Evolutionary conservation across 1,139 yeast genomes (phyloP).

Genomic region (Yamadazyma songkhlaensis): DNA sequence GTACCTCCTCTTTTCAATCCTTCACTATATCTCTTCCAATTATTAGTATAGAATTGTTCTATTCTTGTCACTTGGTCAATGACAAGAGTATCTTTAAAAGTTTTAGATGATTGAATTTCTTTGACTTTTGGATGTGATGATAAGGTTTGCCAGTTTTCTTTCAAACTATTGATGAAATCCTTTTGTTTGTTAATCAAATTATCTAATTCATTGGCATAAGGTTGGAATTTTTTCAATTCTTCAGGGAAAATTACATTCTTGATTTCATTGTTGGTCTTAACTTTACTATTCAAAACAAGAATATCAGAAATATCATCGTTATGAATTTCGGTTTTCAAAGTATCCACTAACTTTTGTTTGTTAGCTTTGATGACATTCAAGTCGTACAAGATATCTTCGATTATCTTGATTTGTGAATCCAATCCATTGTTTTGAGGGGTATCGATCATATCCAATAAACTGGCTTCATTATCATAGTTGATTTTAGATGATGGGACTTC

Average conservation of each 20-base stretch:
- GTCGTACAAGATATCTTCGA: constrained; percentile 48
- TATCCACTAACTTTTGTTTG: constrained; percentile 57
- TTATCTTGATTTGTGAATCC: constrained; percentile 32
- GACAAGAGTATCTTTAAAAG: constrained; percentile 21
- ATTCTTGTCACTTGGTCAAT: constrained; percentile 36
- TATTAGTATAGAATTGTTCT: constrained; percentile 44
- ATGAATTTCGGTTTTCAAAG: constrained; percentile 68
- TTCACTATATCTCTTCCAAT: constrained; percentile 56
- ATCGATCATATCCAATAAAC: constrained; percentile 53
- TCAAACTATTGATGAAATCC: constrained; percentile 52
- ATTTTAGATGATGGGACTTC: constrained; percentile 11
- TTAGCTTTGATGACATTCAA: constrained; percentile 51
- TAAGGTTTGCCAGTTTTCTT: constrained; percentile 56
- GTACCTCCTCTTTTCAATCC: constrained; percentile 62
- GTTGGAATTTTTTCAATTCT: constrained; percentile 76
- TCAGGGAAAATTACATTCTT: constrained; percentile 59
- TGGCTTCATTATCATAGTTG: constrained; percentile 29
- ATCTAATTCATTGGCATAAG: constrained; percentile 65
- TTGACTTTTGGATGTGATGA: constrained; percentile 43
- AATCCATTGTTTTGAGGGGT: constrained; percentile 37
- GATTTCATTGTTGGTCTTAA: constrained; percentile 55
- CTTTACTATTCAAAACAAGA: constrained; percentile 64
- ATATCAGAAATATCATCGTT: constrained; percentile 84
- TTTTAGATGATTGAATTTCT: constrained; percentile 34
- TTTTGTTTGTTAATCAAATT: constrained; percentile 66